Percentiles rank a stretch among this genome's conserved stretches.
Evolutionary conservation across 129 eudicot genomes (phyloP).

Genomic region (Tanacetum coccineum): DNA sequence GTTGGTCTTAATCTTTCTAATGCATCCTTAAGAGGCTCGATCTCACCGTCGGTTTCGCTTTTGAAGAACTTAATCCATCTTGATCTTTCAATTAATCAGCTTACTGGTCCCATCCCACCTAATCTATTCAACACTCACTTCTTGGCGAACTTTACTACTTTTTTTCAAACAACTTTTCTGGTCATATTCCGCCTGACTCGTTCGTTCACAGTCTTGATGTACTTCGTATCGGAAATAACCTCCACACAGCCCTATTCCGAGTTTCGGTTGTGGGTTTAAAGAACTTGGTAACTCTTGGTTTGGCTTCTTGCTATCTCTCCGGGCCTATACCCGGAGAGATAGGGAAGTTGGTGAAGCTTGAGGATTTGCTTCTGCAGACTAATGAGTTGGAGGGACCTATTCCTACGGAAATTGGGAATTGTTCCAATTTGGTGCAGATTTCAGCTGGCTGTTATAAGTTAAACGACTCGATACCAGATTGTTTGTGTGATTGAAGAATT

Average conservation of each 20-base stretch:
- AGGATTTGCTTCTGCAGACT: constrained; percentile 55
- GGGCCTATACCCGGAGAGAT: constrained; percentile 71
- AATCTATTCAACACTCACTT: constrained; percentile 70
- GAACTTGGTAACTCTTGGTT: constrained; percentile 54
- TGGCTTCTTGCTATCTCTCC: constrained; percentile 76
- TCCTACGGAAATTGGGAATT: constrained; percentile 64
- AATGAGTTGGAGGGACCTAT: constrained; percentile 59
- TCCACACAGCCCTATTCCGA: constrained; percentile 57
- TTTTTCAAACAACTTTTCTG: constrained; percentile 79
- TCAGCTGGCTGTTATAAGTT: constrained; percentile 60
- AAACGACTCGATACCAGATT: constrained; percentile 73
- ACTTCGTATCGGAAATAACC: constrained; percentile 85
- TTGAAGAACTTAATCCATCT: constrained; percentile 66
- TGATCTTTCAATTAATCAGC: constrained; percentile 69
- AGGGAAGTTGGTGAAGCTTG: constrained; percentile 44
- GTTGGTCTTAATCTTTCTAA: constrained; percentile 58
- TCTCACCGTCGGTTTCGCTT: constrained; percentile 67
- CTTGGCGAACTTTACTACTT: constrained; percentile 54
- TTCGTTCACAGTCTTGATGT: constrained; percentile 45
- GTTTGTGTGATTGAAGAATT: constrained; percentile 45
- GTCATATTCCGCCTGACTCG: constrained; percentile 75
- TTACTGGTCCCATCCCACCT: constrained; percentile 95
- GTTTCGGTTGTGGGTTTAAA: constrained; percentile 49
- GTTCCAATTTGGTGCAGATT: constrained; percentile 52
- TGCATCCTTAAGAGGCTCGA: constrained; percentile 55